Base-by-base conservation (phyloP, 1,139 yeast genomes). In the Tardiomyces blankii region DNA sequence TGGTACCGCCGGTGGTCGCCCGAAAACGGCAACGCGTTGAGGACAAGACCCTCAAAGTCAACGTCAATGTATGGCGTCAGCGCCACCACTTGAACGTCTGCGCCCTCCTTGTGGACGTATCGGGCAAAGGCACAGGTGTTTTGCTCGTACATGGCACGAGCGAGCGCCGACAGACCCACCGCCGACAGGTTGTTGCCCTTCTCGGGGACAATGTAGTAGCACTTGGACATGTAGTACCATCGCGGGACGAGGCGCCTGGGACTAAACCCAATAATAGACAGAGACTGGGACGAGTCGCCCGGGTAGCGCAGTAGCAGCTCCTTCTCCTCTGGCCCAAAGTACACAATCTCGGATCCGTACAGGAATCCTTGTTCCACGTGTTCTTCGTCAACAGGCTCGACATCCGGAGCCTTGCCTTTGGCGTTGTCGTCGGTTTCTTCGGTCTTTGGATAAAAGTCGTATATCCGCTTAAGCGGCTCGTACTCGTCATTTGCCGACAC, bases 1-100 rank as follows among this genome's bases (percentile, higher is more conserved):
- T 69, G 69, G 14, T 83, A 78, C 13, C 75, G 66, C 51, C 82
- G 77, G 53, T 78, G 82, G 59, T 89, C 96, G 54, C 87, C 95
- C 32, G 74, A 73, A 62, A 77, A 85, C 1, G 96, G 95, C n/a
- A 88, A 60, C 40, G 80, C 68, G 6, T 63, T 62, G 46, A 71
- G 53, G 2, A 73, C 56, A 38, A 77, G 58, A 14, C 54, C 55
- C 28, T 58, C 60, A 11, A 53, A 50, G 3, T 52, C 61, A 4
- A 46, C 49, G n/a, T 64, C 59, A 32, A 68, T 60, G 41, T 66
- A 57, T 0, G 91, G 95, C 38, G 73, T 65, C 50, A 82, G 60
- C 1, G 74, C 76, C 43, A 81, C 79, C 61, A 82, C 68, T 21
- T 42, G 42, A 25, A 42, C 40, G 13, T 28, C 46, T 70, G 73